Evolutionary conservation across 257 asterid genomes (phyloP), one percentile per base, ranked within the genome.

Genomic region (Solanum ahanhuiri): DNA sequence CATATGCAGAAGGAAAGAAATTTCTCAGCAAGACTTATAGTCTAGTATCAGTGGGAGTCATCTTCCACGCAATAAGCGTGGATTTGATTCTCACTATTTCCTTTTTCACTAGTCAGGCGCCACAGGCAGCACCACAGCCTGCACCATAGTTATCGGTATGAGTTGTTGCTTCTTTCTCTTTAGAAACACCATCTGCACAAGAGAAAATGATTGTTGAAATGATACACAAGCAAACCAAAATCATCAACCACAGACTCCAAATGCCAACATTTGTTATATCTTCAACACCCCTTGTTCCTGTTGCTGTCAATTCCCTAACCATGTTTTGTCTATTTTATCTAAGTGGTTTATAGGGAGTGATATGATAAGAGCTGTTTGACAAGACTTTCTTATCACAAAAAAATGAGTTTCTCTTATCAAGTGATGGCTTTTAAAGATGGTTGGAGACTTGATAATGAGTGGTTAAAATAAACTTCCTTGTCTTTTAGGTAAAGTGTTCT

Each of bases 101-200:
- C 51, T 18, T 57, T 22, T 22, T 23, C 63, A 37, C 82, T 28
- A 4, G 33, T 90, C 87, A 91, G 37, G 88, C 93, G 31, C 93
- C 93, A 85, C 93, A 91, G 9, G 41, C 89, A 20, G 88, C 83
- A 2, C 91, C 90, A 34, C 93, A 91, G 2, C 58, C 91, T 11
- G 86, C 89, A 20, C 85, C 86, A 54, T 85, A 63, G 34, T 43
- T 81, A 33, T 85, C 87, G 12, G 23, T 86, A 43, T 88, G 83
- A 34, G 88, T 41, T 15, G 86, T 64, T 6, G 89, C 48, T 15
- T 60, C 86, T 85, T 88, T 87, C 54, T 89, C 87, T 25, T 77
- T 77, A 45, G 91, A 86, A 23, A 77, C 90, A 30, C 92, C 90
- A 82, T 83, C 89, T 18, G 91, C 89, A 28, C 94, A 91, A n/a